Percentiles rank a stretch among this genome's conserved stretches.
phyloP scores from a whole-genome alignment of 208 protist species.

The Hexamita inflata region DNA sequence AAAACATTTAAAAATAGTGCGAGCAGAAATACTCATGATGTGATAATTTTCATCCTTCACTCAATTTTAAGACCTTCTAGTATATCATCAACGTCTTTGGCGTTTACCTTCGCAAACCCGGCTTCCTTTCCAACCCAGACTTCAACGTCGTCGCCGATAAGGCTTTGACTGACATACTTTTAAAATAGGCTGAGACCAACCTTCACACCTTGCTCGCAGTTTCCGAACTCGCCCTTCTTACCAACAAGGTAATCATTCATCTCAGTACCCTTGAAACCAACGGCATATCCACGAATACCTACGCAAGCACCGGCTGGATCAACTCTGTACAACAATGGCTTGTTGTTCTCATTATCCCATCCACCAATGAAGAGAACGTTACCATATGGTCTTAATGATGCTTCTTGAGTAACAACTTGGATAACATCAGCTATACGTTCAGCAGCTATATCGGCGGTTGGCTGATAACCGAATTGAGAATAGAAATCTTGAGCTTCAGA shows the following conservation, averaged over 20 bases:
- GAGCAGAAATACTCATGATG: no score
- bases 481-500: neutral
- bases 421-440: conserved; percentile 1
- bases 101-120: neutral
- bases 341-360: neutral
- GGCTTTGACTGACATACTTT: neutral
- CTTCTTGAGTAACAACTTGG: conserved; percentile 13
- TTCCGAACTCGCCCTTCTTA: neutral
- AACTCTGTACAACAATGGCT: neutral
- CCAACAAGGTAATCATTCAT: neutral
- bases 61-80: neutral
- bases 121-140: neutral
- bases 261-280: conserved; percentile 7
- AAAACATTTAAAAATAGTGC: no score
- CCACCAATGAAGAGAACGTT: neutral
- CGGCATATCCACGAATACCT: neutral
- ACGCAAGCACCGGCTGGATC: neutral
- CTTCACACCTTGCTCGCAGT: neutral
- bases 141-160: neutral
- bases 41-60: no score
- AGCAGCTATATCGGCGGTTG: neutral
- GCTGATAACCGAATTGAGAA: neutral
- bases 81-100: neutral
- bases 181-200: neutral
- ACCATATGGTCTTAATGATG: conserved; percentile 3